Evolutionary conservation across 345 rosid genomes (phyloP), one percentile per base, ranked within the genome.

Genomic region (Anastatica hierochuntica): DNA sequence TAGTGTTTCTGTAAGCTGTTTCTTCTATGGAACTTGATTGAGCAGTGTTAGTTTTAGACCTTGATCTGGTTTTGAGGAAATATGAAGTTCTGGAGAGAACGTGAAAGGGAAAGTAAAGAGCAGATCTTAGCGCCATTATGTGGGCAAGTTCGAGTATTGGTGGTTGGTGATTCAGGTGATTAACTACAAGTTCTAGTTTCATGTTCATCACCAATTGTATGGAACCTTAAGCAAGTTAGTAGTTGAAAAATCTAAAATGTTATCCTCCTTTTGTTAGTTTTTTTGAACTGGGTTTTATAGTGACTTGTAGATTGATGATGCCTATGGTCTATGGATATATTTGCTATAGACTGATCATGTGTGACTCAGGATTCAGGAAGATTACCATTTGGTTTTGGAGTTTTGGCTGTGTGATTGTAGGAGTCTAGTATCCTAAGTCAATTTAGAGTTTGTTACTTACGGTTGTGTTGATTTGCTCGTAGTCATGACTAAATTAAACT

Each of bases 101-200:
- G 90, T 35, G 94, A 83, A 67, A 83, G 85, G 77, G 99, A 88
- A 11, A 72, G 24, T 61, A 94, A 88, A 67, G 90, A 83, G 20
- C 85, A 64, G 34, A 80, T 77, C 43, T 82, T 83, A 16, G 83
- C 80, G n/a, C 83, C 85, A 7, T 85, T 84, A 30, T 83, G 85
- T 56, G 99, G 99, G 5, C 99, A 88, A 76, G 95, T 88, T 66
- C 82, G 99, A 65, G 99, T 88, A 53, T 85, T 94, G 43, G 85
- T 94, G 10, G 96, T 88, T 69, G 99, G 99, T 43, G 99, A 88
- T 45, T 88, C 99, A 64, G 99, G 99, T 85, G 69, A 1, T 52
- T 29, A 10, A 19, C n/a, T n/a, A n/a, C 56, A 20, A 17, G 2
- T 26, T 8, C 14, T 36, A 27, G 0, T 26, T 35, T 49, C 31